These are phyloP conservation scores for Rosa rugosa DNA, from an alignment of 306 rosid species.

Conservation along the genomic window DNA sequence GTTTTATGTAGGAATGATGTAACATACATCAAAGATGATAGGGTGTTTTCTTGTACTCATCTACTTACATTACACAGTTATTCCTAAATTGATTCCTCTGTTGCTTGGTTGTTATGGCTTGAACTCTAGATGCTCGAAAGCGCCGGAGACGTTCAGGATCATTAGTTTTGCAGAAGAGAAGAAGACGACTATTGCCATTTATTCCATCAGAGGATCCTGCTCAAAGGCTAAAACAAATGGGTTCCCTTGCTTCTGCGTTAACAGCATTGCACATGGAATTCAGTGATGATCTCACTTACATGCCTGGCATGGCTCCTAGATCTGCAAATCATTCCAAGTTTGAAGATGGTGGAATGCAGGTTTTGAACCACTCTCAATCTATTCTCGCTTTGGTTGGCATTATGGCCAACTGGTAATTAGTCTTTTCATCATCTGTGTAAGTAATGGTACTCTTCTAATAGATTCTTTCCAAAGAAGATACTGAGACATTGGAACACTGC, in stretches of 20 bases:
- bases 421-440: slow-evolving; percentile 7
- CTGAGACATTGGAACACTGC: slow-evolving; percentile 65
- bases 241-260: slow-evolving; percentile 79
- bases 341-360: slow-evolving; percentile 92
- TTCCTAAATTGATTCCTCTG: not conserved
- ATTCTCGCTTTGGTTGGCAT: not conserved
- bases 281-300: slow-evolving; percentile 66
- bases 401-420: not conserved
- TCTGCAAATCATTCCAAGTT: slow-evolving; percentile 55
- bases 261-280: slow-evolving; percentile 58
- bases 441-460: slow-evolving; percentile 24
- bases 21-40: not conserved
- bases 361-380: slow-evolving; percentile 17
- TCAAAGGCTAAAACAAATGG: slow-evolving; percentile 73
- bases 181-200: slow-evolving; percentile 64
- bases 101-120: slow-evolving; percentile 27
- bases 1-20: not conserved
- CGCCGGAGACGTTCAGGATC: slow-evolving; percentile 60
- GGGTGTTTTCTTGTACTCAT: not conserved
- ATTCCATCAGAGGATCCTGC: slow-evolving; percentile 60
- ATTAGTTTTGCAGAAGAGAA: slow-evolving; percentile 66
- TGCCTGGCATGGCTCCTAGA: slow-evolving; percentile 62
- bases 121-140: slow-evolving; percentile 55
- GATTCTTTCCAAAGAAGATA: slow-evolving; percentile 71
- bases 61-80: no score